phyloP scores from a whole-genome alignment of 2,329 filamentous ascomycete genomes.

The Fusarium sp. region DNA sequence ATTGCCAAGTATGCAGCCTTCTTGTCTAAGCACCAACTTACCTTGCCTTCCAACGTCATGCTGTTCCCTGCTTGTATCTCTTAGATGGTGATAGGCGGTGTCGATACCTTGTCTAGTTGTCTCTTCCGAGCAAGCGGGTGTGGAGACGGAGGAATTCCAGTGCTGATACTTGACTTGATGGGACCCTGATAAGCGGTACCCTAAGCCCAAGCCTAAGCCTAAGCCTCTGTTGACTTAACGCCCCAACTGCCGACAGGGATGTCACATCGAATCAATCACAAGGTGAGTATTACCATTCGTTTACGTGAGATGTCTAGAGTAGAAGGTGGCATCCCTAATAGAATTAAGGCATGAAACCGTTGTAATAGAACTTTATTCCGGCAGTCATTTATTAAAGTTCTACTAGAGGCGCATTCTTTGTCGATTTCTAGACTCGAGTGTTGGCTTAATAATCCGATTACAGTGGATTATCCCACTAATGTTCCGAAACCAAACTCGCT shows the following conservation, averaged over 20 bases:
- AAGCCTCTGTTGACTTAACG: background rate
- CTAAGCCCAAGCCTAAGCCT: background rate
- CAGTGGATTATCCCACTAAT: constrained; percentile 24
- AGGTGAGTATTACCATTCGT: constrained; percentile 13
- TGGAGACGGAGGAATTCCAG: constrained; percentile 29
- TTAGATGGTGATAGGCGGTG: constrained; percentile 34
- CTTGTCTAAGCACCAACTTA: constrained; percentile 4
- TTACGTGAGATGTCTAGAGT: constrained; percentile 16
- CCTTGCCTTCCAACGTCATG: background rate
- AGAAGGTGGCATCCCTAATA: constrained; percentile 30
- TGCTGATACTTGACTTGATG: constrained; percentile 1
- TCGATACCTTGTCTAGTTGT: constrained; percentile 27
- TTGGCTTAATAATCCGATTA: background rate
- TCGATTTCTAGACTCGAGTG: background rate
- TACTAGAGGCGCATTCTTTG: background rate
- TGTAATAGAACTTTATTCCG: background rate
- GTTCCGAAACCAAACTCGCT: constrained; percentile 10
- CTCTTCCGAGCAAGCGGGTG: constrained; percentile 12
- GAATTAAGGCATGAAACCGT: constrained; percentile 8
- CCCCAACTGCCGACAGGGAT: constrained; percentile 39
- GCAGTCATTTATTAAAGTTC: background rate
- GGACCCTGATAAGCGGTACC: constrained; percentile 24
- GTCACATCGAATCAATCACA: background rate
- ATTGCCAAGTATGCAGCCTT: constrained; percentile 12
- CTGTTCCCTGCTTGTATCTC: background rate